Base-by-base conservation (phyloP, 2,329 filamentous ascomycete species). In the Tricladium varicosporioides region DNA sequence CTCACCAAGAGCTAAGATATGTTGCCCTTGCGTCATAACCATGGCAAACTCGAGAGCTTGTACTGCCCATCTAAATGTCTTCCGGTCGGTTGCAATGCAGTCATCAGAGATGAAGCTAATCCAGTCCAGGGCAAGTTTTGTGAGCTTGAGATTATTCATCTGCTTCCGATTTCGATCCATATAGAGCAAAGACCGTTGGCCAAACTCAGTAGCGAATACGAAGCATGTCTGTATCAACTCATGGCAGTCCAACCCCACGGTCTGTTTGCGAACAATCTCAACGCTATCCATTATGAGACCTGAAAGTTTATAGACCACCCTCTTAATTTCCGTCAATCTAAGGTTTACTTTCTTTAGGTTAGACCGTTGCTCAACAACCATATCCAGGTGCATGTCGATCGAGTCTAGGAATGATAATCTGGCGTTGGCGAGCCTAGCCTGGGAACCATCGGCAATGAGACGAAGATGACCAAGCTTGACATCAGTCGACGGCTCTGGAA, bases 251-350 rank as follows among this genome's bases (percentile, higher is more conserved):
- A 93, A 83, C 8, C 88, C 90, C 56, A 83, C 81, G 1, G 92
- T 92, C 73, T 99, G 93, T 64, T 86, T 86, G 62, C 92, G 84
- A 62, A 99, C 94, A 61, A 91, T 91, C 70, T 96, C 91, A 46
- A 99, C 94, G 70, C 92, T 97, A 73, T 97, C 93, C 91, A 99
- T 97, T 74, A 99, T 97, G 5, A 92, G 91, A 74, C 97, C 97
- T 51, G 92, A 96, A 45, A 99, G 80, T 73, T 96, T 96, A 78
- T 95, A 97, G 2, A 93, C 91, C 2, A 95, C 95, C 71, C 92
- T 92, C 67, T 95, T 92, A 67, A 97, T 96, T 71, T 96, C 95
- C 67, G 91, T 93, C 62, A 99, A 77, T 70, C 95, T 89, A 51
- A 87, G 78, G 69, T 97, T 95, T 64, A 99, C 94, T 65, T 95